phyloP scores from a whole-genome alignment of 139 green algal genomes.

The Edaphochlamys debaryana region DNA sequence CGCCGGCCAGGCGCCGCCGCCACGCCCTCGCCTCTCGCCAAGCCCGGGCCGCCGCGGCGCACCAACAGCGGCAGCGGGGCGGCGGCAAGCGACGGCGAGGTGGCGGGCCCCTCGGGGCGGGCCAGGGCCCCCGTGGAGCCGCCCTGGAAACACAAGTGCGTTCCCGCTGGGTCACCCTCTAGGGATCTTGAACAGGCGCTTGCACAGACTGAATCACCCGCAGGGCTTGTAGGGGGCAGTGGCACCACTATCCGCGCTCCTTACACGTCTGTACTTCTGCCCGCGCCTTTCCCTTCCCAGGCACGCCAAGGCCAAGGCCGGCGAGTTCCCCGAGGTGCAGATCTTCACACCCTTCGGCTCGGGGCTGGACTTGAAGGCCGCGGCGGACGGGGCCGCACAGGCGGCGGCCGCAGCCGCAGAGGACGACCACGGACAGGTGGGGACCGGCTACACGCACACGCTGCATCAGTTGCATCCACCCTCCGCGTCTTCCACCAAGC shows the following conservation, averaged over 20 bases:
- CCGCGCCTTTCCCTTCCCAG: not conserved
- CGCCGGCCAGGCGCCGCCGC: too few species aligned
- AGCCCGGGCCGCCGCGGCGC: too few species aligned
- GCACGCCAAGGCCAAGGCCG: not conserved
- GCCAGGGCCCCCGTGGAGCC: not conserved
- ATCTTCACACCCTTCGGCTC: conserved; percentile 50
- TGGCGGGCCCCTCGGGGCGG: not conserved
- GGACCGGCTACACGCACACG: too few species aligned
- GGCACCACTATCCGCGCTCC: too few species aligned
- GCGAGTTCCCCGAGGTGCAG: conserved; percentile 36
- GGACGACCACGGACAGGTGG: not conserved
- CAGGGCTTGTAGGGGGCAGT: too few species aligned
- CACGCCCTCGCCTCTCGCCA: too few species aligned
- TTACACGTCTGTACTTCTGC: too few species aligned
- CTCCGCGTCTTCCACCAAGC: too few species aligned
- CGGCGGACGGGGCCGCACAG: not conserved
- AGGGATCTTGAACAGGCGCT: too few species aligned
- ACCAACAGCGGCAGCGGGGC: not conserved
- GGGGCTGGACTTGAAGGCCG: not conserved
- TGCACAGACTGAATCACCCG: too few species aligned
- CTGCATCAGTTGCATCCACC: too few species aligned
- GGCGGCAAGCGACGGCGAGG: not conserved
- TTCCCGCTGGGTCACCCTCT: too few species aligned
- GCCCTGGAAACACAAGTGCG: conserved; percentile 28
- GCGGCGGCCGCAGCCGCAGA: not conserved